phyloP scores from a whole-genome alignment of 1,139 yeast species.

The Zygotorulaspora mrakii region DNA sequence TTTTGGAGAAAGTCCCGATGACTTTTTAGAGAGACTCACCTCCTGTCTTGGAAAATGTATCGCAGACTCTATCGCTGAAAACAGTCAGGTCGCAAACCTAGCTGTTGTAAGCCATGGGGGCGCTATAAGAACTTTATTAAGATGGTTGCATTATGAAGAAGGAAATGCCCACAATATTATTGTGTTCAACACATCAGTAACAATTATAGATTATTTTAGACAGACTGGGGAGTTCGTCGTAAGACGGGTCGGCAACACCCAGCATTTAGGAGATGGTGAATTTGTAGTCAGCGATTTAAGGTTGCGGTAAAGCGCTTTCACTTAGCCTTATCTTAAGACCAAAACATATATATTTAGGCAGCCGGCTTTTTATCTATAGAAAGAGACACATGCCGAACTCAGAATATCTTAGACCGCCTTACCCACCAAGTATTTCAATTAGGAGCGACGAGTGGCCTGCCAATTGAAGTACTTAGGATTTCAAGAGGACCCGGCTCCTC shows the following conservation, averaged over 20 bases:
- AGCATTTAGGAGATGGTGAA: constrained; percentile 56
- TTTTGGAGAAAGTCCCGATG: constrained; percentile 52
- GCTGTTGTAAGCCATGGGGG: constrained; percentile 84
- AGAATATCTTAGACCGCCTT: no score
- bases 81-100: constrained; percentile 44
- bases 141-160: constrained; percentile 41
- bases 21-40: constrained; percentile 49
- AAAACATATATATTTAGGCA: no score
- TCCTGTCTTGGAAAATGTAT: constrained; percentile 47
- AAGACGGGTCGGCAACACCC: constrained; percentile 55
- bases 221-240: constrained; percentile 42
- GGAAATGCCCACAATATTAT: constrained; percentile 45
- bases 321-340: background rate
- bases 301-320: constrained; percentile 30
- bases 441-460: no score
- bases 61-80: constrained; percentile 37
- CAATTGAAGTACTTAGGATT: no score
- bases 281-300: constrained; percentile 52
- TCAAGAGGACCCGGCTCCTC: no score
- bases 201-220: constrained; percentile 54
- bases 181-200: constrained; percentile 70
- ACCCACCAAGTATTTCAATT: no score
- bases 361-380: no score
- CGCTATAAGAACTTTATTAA: constrained; percentile 60
- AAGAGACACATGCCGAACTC: no score